A percentile compares a stretch with the other conserved stretches of the same genome.
phyloP scores from a whole-genome alignment of 2,329 filamentous ascomycete genomes.

The Colletotrichum phormii region DNA sequence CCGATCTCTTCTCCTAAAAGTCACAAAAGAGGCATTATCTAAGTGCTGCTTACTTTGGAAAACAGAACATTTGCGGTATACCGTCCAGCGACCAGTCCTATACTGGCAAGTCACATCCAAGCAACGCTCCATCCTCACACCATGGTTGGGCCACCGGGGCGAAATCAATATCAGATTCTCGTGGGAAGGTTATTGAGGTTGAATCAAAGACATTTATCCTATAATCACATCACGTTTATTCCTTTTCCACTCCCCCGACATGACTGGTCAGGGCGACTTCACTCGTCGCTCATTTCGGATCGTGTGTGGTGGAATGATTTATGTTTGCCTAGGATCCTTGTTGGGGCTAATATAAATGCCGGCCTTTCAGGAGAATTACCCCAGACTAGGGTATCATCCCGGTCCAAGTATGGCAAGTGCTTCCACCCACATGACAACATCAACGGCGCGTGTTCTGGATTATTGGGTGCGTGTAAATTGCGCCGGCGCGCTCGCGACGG shows the following conservation, averaged over 20 bases:
- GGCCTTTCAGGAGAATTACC: constrained; percentile 18
- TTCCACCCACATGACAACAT: not conserved
- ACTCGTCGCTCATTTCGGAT: not conserved
- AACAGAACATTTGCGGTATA: no score
- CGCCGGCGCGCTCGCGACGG: not conserved
- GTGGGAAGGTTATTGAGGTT: constrained; percentile 9
- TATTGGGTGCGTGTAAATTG: not conserved
- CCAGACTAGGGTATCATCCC: constrained; percentile 20
- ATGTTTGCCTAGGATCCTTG: not conserved
- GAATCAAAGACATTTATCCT: constrained; percentile 25
- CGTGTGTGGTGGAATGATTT: constrained; percentile 28
- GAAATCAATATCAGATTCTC: not conserved
- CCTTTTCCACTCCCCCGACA: not conserved
- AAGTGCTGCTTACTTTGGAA: not conserved
- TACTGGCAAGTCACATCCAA: constrained; percentile 20
- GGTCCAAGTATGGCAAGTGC: not conserved
- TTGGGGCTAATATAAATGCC: constrained; percentile 4
- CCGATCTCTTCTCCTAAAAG: not conserved
- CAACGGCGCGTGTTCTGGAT: not conserved
- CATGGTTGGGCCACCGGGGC: not conserved
- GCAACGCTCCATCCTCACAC: not conserved
- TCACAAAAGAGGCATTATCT: not conserved
- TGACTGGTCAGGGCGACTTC: constrained; percentile 9
- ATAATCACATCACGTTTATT: constrained; percentile 12
- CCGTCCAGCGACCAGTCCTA: not conserved